Evolutionary conservation across 192 early-diverging fungal species (phyloP), one percentile per base, ranked within the genome.

Genomic region (Gaertneriomyces sp.): DNA sequence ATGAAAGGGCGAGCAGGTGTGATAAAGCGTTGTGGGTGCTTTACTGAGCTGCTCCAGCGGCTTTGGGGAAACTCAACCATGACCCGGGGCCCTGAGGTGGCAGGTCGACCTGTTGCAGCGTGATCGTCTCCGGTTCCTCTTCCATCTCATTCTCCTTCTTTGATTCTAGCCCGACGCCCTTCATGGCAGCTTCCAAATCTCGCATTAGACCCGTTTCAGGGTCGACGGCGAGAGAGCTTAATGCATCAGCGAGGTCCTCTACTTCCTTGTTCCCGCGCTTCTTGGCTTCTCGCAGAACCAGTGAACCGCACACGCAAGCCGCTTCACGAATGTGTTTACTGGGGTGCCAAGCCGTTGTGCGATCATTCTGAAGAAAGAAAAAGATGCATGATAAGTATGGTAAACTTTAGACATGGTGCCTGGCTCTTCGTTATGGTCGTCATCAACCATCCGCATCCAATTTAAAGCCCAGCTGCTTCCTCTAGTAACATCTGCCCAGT

Each of bases 261-360:
- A 68, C 66, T 38, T 68, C 66, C n/a, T 16, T 25, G 11, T 60
- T 38, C 7, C 66, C 66, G 14, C 44, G 25, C 45, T 52, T 68
- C 40, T 68, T 68, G 20, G 66, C 56, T 14, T 68, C 66, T 17
- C 66, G 56, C 45, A 68, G 58, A 16, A 68, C 66, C 2, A 68
- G 58, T n/a, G 25, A 41, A 5, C 66, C 66, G 33, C 66, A 68
- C 43, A 68, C 66, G 42, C 66, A 68, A 9, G 66, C 66, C 33
- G 66, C 66, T 42, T 68, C 66, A 33, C 66, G 20, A 12, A 58
- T 68, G 10, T 19, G n/a, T 46, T 45, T 58, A 1, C 60, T 47
- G 6, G 66, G 66, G 42, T 68, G 66, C 66, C 66, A 68, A 14
- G 66, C 66, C n/a, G 66, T 68, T 14, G 66, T 68, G 16, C 66